Percentiles rank a stretch among this genome's conserved stretches.
Evolutionary conservation across 139 green algal species (phyloP).

Genomic region (Zygnema cylindricum): DNA sequence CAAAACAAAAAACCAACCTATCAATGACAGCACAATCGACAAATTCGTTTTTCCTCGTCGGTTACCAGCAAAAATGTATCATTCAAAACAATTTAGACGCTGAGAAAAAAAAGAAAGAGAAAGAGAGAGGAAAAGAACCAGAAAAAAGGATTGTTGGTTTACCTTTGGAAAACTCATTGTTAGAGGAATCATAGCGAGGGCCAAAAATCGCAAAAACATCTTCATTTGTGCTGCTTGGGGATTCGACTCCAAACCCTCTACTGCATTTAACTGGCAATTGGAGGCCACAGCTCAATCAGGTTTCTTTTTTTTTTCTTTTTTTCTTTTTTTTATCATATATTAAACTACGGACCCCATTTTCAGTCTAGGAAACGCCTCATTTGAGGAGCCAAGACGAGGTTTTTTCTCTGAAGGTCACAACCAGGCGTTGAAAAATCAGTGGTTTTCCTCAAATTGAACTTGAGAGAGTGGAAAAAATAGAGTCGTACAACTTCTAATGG

Average conservation of each 20-base stretch:
- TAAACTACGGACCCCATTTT: too few species aligned
- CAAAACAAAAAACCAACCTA: background rate
- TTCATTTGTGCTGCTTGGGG: constrained; percentile 72
- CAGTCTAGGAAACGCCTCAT: too few species aligned
- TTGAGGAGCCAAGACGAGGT: too few species aligned
- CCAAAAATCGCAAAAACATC: constrained; percentile 70
- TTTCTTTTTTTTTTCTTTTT: too few species aligned
- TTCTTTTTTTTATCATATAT: too few species aligned
- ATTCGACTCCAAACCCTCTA: constrained; percentile 74
- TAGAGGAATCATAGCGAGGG: constrained; percentile 75
- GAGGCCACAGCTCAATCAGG: too few species aligned
- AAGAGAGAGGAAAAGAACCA: background rate
- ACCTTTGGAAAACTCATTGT: constrained; percentile 71
- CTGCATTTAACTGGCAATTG: constrained; percentile 67
- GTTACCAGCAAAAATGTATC: background rate
- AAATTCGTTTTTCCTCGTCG: background rate
- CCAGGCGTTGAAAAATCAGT: too few species aligned
- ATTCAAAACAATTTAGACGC: background rate
- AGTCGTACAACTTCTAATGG: too few species aligned
- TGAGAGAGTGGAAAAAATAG: too few species aligned
- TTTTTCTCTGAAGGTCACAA: too few species aligned
- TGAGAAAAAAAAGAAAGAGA: background rate
- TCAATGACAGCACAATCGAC: background rate
- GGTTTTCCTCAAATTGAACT: too few species aligned
- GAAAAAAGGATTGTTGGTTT: background rate